A percentile compares a stretch with the other conserved stretches of the same genome.
phyloP scores from a whole-genome alignment of 1,139 yeast genomes.

The Geotrichum phurueaensis region DNA sequence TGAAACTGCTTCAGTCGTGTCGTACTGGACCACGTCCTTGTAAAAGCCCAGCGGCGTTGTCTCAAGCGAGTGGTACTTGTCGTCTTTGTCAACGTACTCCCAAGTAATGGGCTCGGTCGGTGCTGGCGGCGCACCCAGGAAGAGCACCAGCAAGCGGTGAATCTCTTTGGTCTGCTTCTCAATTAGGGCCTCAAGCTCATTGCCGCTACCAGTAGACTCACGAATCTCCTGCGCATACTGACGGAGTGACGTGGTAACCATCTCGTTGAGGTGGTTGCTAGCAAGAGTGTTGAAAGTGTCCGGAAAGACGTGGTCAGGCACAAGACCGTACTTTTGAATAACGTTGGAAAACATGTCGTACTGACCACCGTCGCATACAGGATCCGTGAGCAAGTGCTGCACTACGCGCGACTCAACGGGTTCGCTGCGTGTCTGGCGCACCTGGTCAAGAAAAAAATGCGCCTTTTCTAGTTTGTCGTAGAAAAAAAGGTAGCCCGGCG shows the following conservation, averaged over 20 bases:
- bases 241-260: conserved; percentile 61
- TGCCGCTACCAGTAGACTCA: conserved; percentile 36
- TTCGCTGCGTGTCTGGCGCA: conserved; percentile 52
- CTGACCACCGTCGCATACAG: conserved; percentile 80
- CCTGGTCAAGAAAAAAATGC: conserved; percentile 69
- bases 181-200: conserved; percentile 38
- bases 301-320: conserved; percentile 67
- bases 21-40: conserved; percentile 47
- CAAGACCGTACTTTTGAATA: conserved; percentile 69
- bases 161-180: conserved; percentile 51
- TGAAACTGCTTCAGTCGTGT: conserved; percentile 54
- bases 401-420: conserved; percentile 63
- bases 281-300: conserved; percentile 62
- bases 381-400: conserved; percentile 54
- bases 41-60: conserved; percentile 63
- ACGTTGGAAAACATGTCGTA: conserved; percentile 75
- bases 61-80: conserved; percentile 47
- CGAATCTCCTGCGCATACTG: conserved; percentile 70
- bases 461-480: conserved; percentile 72
- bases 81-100: conserved; percentile 72
- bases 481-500: conserved; percentile 67
- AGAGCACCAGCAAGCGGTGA: conserved; percentile 56
- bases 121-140: conserved; percentile 73
- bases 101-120: conserved; percentile 61
- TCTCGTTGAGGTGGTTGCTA: conserved; percentile 52